Evolutionary conservation across 768 basidiomycete species (phyloP).

Genomic region (Rhizopogon sp.): DNA sequence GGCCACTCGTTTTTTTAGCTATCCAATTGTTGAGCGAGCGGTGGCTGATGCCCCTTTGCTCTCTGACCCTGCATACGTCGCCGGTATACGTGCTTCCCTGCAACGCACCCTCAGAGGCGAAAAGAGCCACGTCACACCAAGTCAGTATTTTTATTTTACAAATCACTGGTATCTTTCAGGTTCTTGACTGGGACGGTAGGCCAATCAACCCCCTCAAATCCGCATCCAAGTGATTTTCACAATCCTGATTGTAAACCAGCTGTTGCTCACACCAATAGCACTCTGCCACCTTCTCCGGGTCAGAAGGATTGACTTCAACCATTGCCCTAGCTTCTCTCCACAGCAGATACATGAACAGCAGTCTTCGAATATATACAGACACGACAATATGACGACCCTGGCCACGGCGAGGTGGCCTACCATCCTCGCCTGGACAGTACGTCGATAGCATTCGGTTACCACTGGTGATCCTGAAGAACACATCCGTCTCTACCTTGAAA

Average conservation of each 20-base stretch:
- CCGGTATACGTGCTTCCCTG: slow-evolving; percentile 37
- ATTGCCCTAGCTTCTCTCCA: not conserved
- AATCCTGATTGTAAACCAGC: not conserved
- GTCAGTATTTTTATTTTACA: slow-evolving; percentile 6
- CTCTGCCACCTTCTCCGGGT: not conserved
- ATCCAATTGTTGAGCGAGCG: slow-evolving; percentile 62
- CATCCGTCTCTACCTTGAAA: slow-evolving; percentile 3
- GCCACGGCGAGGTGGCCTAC: too few species aligned
- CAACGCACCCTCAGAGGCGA: slow-evolving; percentile 38
- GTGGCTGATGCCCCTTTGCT: slow-evolving; percentile 45
- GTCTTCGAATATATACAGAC: too few species aligned
- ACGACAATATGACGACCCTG: too few species aligned
- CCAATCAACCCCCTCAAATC: not conserved
- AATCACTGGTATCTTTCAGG: not conserved
- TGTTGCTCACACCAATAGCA: not conserved
- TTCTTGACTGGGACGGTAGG: not conserved
- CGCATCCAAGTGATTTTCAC: not conserved
- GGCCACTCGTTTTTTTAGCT: slow-evolving; percentile 31
- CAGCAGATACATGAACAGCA: too few species aligned
- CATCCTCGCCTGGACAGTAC: too few species aligned
- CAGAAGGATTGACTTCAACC: not conserved
- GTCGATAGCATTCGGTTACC: too few species aligned
- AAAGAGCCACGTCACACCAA: not conserved
- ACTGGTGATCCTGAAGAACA: too few species aligned
- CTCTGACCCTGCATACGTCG: slow-evolving; percentile 42